A percentile compares a stretch with the other conserved stretches of the same genome.
phyloP scores from a whole-genome alignment of 1,139 yeast species.

The Debaryomycetaceae sp. region DNA sequence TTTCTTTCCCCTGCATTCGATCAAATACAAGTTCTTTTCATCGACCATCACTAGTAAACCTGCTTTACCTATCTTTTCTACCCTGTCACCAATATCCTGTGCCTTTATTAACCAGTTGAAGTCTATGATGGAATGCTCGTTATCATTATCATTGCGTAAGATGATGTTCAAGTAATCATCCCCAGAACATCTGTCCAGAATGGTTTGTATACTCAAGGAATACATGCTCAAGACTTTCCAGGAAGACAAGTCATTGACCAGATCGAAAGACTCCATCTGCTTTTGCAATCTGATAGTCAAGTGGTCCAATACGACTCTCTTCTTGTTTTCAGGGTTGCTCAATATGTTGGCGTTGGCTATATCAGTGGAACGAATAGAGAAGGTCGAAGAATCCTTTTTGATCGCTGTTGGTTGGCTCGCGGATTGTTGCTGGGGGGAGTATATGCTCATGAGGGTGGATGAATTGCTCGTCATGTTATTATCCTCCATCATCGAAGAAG shows the following conservation, averaged over 20 bases:
- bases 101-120: slow-evolving; percentile 36
- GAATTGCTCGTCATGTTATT: slow-evolving; percentile 23
- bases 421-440: background rate
- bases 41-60: slow-evolving; percentile 38
- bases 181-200: slow-evolving; percentile 24
- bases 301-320: slow-evolving; percentile 19
- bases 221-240: slow-evolving; percentile 46
- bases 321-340: slow-evolving; percentile 21
- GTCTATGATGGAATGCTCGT: slow-evolving; percentile 12
- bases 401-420: background rate
- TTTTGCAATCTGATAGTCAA: slow-evolving; percentile 40
- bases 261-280: slow-evolving; percentile 30
- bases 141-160: slow-evolving; percentile 14
- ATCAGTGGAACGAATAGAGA: slow-evolving; percentile 14
- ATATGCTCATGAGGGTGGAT: slow-evolving; percentile 34
- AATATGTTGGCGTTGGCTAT: slow-evolving; percentile 18
- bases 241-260: slow-evolving; percentile 34
- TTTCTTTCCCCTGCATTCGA: slow-evolving; percentile 46
- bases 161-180: slow-evolving; percentile 29
- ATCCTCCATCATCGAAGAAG: slow-evolving; percentile 36
- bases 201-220: slow-evolving; percentile 24
- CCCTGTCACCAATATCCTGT: slow-evolving; percentile 24
- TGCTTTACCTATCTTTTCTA: slow-evolving; percentile 45
- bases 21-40: slow-evolving; percentile 35
- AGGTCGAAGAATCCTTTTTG: slow-evolving; percentile 1